Base-by-base conservation (phyloP, 331 rosid genomes). In the Rhamnella rubrinervis region DNA sequence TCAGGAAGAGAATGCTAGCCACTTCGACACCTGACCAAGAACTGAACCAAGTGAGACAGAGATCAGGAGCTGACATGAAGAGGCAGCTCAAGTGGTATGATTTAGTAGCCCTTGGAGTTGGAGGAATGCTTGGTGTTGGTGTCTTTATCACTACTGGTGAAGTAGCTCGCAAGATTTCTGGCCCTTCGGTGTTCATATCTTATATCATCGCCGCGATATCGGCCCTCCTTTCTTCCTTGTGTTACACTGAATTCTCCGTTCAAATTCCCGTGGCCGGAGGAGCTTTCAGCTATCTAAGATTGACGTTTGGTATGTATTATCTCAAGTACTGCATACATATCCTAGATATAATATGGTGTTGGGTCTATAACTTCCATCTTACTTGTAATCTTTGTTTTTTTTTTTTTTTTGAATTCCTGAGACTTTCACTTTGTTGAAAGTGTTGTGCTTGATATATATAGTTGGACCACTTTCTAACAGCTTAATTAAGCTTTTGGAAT, bases 111-210 rank as follows among this genome's bases (percentile, higher is more conserved):
- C 97, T 93, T 76, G 97, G 96, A 5, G 81, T 90, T 56, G 98
- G 98, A 19, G 98, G 98, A 66, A 93, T 90, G 98, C 97, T 93
- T 66, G 98, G 98, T 28, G 96, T 83, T 56, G 98, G 98, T 12
- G 98, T 90, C 23, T 93, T 93, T 61, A 89, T 90, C 71, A 90
- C 97, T 19, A 93, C 98, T 15, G 98, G 98, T 2, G 17, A 77
- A 47, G 98, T 84, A 17, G 92, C 97, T 28, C 82, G 38, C 61
- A 65, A 77, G 0, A 68, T 68, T 18, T 78, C 98, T 61, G 98
- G 98, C 49, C 88, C 98, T 69, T 80, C 96, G 0, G 96, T 93
- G 55, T 90, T 93, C 80, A 71, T 93, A 5, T 93, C 98, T 4
- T 93, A 90, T 57, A 84, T 88, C 84, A 72, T 93, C 38, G 97